phyloP scores from a whole-genome alignment of 2,329 filamentous ascomycete genomes.

The Rhytidhysteron rufulum region DNA sequence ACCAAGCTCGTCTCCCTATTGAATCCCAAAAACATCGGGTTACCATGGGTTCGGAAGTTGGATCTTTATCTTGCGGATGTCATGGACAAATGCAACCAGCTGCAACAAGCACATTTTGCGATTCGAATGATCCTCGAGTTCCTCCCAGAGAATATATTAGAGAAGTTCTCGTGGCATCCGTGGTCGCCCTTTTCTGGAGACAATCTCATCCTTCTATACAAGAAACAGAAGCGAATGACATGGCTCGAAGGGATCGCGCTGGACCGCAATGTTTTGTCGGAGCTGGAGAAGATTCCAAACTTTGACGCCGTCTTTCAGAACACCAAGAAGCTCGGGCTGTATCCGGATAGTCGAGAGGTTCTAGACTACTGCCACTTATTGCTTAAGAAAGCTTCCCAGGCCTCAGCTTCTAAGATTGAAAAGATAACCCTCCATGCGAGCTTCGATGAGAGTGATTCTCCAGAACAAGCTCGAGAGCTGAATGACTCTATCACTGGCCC shows the following conservation, averaged over 20 bases:
- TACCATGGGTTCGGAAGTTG: constrained; percentile 44
- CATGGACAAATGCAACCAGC: constrained; percentile 41
- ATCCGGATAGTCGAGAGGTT: constrained; percentile 44
- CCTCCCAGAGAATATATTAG: constrained; percentile 46
- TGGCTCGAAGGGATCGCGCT: constrained; percentile 47
- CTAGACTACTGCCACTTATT: constrained; percentile 43
- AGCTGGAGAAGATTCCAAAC: constrained; percentile 39
- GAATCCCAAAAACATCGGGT: constrained; percentile 45
- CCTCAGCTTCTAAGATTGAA: too few species aligned
- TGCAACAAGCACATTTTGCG: constrained; percentile 45
- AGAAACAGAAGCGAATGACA: constrained; percentile 47
- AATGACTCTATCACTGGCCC: constrained; percentile 46
- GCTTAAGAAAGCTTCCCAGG: constrained; percentile 37
- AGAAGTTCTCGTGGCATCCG: constrained; percentile 50
- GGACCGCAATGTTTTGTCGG: constrained; percentile 38
- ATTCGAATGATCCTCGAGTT: constrained; percentile 48
- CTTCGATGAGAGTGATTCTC: constrained; percentile 37
- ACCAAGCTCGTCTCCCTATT: constrained; percentile 43
- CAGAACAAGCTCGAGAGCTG: constrained; percentile 37
- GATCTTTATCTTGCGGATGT: constrained; percentile 45
- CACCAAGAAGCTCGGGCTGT: constrained; percentile 43
- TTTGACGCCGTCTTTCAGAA: constrained; percentile 40
- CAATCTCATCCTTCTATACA: constrained; percentile 46
- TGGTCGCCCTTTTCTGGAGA: constrained; percentile 47
- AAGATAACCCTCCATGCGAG: constrained; percentile 47